Conservation (phyloP, 2,329 filamentous ascomycete genomes). For the Trichophyton verrucosum region DNA sequence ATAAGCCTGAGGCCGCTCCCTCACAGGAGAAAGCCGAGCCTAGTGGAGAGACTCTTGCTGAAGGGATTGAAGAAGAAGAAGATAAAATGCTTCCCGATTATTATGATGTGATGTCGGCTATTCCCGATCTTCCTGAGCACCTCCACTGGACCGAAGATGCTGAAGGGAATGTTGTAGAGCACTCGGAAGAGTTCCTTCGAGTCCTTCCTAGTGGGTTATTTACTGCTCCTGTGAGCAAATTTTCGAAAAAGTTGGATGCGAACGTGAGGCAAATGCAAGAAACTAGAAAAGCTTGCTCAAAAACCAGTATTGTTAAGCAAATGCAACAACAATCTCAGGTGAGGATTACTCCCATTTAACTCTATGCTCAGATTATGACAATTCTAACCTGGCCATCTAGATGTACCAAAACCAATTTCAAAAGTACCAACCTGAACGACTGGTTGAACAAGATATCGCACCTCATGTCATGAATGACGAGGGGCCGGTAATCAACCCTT, state of each 20-base stretch:
- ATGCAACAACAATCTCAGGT: conserved; percentile 98
- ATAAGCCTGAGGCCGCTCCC: conserved; percentile 31
- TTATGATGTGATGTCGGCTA: conserved; percentile 73
- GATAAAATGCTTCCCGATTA: conserved; percentile 84
- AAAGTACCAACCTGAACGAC: conserved; percentile 84
- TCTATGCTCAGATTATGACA: not conserved
- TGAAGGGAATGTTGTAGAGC: conserved; percentile 79
- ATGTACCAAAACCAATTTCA: conserved; percentile 97
- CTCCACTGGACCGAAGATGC: conserved; percentile 82
- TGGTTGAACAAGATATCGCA: conserved; percentile 73
- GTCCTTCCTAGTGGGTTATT: conserved; percentile 67
- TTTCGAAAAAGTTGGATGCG: conserved; percentile 69
- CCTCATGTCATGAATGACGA: conserved; percentile 83
- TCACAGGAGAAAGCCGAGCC: conserved; percentile 36
- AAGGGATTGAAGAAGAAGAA: conserved; percentile 84
- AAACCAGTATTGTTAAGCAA: conserved; percentile 96
- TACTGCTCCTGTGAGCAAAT: conserved; percentile 56
- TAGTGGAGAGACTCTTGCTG: conserved; percentile 67
- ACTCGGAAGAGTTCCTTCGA: conserved; percentile 70
- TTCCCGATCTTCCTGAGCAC: conserved; percentile 69
- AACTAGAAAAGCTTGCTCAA: conserved; percentile 86
- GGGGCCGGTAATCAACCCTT: conserved; percentile 73
- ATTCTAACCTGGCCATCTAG: conserved; percentile 34
- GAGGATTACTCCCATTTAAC: conserved; percentile 21
- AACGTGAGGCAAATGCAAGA: conserved; percentile 96